phyloP scores from a whole-genome alignment of 495 filamentous ascomycete species.

The Immersiella caudata region DNA sequence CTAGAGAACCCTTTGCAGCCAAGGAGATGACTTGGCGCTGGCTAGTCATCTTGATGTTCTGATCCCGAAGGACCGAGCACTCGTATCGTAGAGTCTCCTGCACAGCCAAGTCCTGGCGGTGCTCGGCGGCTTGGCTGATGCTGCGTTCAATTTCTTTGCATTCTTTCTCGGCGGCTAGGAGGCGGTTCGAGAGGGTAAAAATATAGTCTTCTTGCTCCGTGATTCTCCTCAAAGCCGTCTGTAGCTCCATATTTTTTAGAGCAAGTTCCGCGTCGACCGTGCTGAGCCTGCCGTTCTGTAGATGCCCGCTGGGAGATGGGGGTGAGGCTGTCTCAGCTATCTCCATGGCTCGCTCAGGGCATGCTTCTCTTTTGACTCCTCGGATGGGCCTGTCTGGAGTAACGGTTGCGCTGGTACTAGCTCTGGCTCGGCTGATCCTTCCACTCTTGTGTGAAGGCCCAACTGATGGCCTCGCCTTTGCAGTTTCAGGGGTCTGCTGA shows the following conservation, averaged over 20 bases:
- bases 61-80: neutral
- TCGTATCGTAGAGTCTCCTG: neutral
- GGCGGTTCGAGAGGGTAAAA: neutral
- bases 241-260: neutral
- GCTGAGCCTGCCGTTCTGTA: neutral
- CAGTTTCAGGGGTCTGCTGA: neutral
- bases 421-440: neutral
- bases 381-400: neutral
- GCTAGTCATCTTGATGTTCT: constrained; percentile 5
- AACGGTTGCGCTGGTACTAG: neutral
- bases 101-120: neutral
- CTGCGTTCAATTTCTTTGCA: neutral
- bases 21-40: neutral
- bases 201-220: neutral
- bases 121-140: neutral
- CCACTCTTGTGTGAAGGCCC: neutral
- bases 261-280: neutral
- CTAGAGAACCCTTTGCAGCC: neutral
- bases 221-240: neutral
- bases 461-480: neutral
- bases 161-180: neutral
- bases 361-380: neutral
- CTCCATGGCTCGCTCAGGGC: neutral
- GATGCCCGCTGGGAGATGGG: neutral
- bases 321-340: constrained; percentile 2